Percentiles rank a stretch among this genome's conserved stretches.
Conservation (phyloP, 2,329 filamentous ascomycete genomes). For the Colletotrichum horii region DNA sequence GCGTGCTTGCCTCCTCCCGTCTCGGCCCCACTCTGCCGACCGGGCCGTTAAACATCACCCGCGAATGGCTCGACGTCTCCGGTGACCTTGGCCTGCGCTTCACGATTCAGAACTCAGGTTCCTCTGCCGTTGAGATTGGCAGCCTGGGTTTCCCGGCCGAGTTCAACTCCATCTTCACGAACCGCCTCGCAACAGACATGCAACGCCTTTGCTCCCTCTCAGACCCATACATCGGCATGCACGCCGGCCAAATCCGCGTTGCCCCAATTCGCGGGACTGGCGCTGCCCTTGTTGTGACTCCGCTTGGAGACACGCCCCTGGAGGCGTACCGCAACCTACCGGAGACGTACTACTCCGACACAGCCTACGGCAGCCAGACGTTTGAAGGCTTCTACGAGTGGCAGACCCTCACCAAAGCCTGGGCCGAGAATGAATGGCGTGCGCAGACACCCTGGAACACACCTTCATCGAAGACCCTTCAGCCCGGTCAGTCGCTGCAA, state of each 20-base stretch:
- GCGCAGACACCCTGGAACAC: constrained; percentile 55
- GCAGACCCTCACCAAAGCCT: constrained; percentile 59
- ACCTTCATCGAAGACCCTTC: constrained; percentile 50
- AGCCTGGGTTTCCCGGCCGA: constrained; percentile 63
- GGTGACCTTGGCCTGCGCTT: constrained; percentile 58
- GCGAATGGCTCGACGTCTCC: constrained; percentile 54
- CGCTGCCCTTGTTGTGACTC: constrained; percentile 58
- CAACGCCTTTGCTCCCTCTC: constrained; percentile 56
- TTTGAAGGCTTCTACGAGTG: constrained; percentile 68
- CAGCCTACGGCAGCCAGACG: constrained; percentile 55
- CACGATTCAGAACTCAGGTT: constrained; percentile 51
- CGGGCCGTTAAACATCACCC: constrained; percentile 49
- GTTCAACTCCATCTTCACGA: constrained; percentile 68
- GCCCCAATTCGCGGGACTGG: constrained; percentile 55
- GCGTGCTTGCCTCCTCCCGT: constrained; percentile 41
- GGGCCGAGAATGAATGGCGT: constrained; percentile 61
- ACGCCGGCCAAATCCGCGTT: constrained; percentile 62
- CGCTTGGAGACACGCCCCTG: constrained; percentile 47
- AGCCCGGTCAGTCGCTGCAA: constrained; percentile 47
- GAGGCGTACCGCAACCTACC: constrained; percentile 60
- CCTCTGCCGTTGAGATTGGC: constrained; percentile 53
- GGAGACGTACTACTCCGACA: constrained; percentile 45
- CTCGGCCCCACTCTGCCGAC: constrained; percentile 45
- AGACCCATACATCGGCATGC: constrained; percentile 63
- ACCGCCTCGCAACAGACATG: constrained; percentile 51